phyloP scores from a whole-genome alignment of 257 asterid genomes.

The Capsicum pubescens region DNA sequence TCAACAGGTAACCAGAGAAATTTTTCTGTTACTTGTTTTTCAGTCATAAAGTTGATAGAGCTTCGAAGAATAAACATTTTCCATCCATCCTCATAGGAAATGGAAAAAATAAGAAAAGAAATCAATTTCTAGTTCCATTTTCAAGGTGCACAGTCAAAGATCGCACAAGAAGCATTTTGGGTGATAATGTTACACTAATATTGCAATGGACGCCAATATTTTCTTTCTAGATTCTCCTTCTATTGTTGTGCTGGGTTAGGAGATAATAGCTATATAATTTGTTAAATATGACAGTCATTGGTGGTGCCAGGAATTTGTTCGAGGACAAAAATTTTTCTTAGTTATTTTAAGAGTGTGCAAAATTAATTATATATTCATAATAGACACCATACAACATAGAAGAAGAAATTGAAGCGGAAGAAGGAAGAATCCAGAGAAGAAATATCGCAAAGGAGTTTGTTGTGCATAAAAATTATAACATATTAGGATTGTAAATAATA shows the following conservation, averaged over 20 bases:
- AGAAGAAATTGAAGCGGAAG: too few relatives aligned
- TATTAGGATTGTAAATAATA: too few relatives aligned
- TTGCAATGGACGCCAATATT: neutral
- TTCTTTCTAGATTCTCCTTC: neutral
- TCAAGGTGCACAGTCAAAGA: neutral
- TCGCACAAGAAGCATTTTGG: neutral
- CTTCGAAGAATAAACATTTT: neutral
- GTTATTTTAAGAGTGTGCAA: too few relatives aligned
- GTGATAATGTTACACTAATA: neutral
- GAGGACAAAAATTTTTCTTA: too few relatives aligned
- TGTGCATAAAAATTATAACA: too few relatives aligned
- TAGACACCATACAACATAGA: too few relatives aligned
- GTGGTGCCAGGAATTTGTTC: too few relatives aligned
- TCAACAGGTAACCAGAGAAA: neutral
- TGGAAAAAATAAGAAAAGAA: neutral
- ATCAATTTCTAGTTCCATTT: neutral
- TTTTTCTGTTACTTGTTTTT: neutral
- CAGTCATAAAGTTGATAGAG: neutral
- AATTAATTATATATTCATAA: too few relatives aligned
- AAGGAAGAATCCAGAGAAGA: too few relatives aligned
- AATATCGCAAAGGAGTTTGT: too few relatives aligned
- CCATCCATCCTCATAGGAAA: neutral
- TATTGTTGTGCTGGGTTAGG: neutral
- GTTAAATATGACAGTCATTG: neutral
- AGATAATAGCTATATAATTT: slow-evolving; percentile 1